Evolutionary conservation across 1,284 basidiomycete genomes (phyloP), one percentile per base, ranked within the genome.

Genomic region (Anthracocystis walkeri): DNA sequence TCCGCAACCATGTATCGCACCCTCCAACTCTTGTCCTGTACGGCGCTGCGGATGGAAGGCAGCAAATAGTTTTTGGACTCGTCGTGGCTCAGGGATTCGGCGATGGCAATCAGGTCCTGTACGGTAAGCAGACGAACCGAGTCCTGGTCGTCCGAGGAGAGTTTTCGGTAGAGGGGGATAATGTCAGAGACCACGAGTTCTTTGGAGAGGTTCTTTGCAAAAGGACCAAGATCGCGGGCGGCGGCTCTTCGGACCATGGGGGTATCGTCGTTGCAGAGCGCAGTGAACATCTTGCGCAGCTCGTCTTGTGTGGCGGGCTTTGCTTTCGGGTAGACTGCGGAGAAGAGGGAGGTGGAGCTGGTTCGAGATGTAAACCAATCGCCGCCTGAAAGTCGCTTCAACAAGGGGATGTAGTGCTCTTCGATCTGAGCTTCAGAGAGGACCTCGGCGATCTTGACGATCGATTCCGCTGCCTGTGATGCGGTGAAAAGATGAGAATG

Each of bases 281-380:
- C 89, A 16, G 91, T 89, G 82, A 93, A 99, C 67, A 92, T 90
- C 86, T 92, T 92, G 76, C 95, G 90, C 82, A 99, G 88, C 60
- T 98, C 96, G 65, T 94, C 93, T 86, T 97, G 94, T 59, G 92
- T 88, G 46, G 88, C 83, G 29, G 72, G 65, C 45, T 76, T 74
- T 23, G 79, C 68, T 45, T 85, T 84, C 35, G 90, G 88, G 86
- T 99, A 99, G 25, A 94, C 93, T n/a, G 95, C 91, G 11, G 94
- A 91, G 85, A 95, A 99, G 33, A 99, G 89, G 3, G 95, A 93
- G 65, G 95, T 95, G 48, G 97, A 93, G 45, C 96, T 97, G 46
- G 95, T 97, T 74, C 96, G 90, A 35, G 95, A 96, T n/a, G 97
- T 99, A 88, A 99, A 99, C 97, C 97, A 99, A 87, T 99, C 97